A percentile compares a stretch with the other conserved stretches of the same genome.
phyloP scores from a whole-genome alignment of 768 basidiomycete genomes.

The Gelatoporia subvermispora region DNA sequence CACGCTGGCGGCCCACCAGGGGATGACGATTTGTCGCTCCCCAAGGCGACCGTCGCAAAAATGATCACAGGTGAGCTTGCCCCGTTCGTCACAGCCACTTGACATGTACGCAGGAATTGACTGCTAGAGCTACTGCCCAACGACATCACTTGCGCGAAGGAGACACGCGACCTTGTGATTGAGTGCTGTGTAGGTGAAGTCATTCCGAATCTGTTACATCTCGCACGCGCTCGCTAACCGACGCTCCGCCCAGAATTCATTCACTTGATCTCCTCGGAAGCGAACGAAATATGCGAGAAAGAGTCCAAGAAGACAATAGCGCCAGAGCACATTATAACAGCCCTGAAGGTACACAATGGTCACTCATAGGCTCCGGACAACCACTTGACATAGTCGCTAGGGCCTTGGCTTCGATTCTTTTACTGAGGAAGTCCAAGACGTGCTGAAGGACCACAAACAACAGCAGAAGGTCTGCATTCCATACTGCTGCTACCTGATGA shows the following conservation, averaged over 20 bases:
- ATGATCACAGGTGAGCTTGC: slow-evolving; percentile 77
- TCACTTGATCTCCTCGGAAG: slow-evolving; percentile 93
- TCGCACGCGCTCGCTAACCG: neutral
- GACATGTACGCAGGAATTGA: slow-evolving; percentile 6
- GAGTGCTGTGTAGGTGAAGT: slow-evolving; percentile 99
- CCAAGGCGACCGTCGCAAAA: slow-evolving; percentile 96
- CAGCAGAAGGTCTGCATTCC: slow-evolving; percentile 71
- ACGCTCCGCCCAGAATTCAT: slow-evolving; percentile 77
- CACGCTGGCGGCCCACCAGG: slow-evolving; percentile 55
- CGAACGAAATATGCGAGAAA: slow-evolving; percentile 96
- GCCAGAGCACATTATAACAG: slow-evolving; percentile 92
- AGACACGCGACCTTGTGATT: slow-evolving; percentile 93
- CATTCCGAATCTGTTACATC: slow-evolving; percentile 6
- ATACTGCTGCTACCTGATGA: neutral
- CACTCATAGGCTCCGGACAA: too few species aligned
- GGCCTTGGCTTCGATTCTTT: slow-evolving; percentile 91
- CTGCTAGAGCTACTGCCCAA: slow-evolving; percentile 77
- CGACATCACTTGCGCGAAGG: slow-evolving; percentile 88
- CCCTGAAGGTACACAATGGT: slow-evolving; percentile 64
- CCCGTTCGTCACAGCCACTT: neutral
- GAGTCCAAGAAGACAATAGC: slow-evolving; percentile 99
- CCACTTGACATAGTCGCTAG: slow-evolving; percentile 33
- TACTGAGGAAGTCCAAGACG: slow-evolving; percentile 85
- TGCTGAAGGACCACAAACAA: slow-evolving; percentile 94
- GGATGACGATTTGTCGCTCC: slow-evolving; percentile 91